These are phyloP conservation scores for Stagonosporopsis vannaccii DNA, from an alignment of 2,329 filamentous ascomycete species.

Conservation along the genomic window DNA sequence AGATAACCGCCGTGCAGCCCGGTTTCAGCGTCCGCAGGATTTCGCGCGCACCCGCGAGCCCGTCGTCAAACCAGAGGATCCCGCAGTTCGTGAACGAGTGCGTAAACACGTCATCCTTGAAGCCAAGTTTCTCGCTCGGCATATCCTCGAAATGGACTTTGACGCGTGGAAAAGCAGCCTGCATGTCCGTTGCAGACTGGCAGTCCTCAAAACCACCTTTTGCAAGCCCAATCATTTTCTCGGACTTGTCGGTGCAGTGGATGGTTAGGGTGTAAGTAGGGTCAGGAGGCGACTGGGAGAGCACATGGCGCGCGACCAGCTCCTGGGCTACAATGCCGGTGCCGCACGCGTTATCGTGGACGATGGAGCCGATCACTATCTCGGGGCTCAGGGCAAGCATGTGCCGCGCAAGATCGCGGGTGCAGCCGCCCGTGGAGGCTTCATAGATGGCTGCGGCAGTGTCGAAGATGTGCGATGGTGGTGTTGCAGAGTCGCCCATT, in stretches of 20 bases:
- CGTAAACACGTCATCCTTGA: slow-evolving; percentile 43
- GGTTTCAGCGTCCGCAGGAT: slow-evolving; percentile 48
- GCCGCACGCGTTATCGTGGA: slow-evolving; percentile 40
- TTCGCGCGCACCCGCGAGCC: slow-evolving; percentile 34
- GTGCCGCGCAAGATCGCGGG: slow-evolving; percentile 22
- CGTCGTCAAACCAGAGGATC: slow-evolving; percentile 45
- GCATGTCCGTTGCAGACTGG: neutral
- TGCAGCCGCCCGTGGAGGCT: slow-evolving; percentile 24
- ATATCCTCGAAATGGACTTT: neutral
- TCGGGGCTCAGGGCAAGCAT: slow-evolving; percentile 22
- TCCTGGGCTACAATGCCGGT: slow-evolving; percentile 31
- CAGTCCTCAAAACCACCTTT: neutral
- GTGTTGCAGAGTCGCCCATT: neutral
- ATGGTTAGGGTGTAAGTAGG: slow-evolving; percentile 6
- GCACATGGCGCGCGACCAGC: slow-evolving; percentile 1
- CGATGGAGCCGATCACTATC: slow-evolving; percentile 19
- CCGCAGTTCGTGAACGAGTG: slow-evolving; percentile 52
- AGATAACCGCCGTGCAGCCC: slow-evolving; percentile 46
- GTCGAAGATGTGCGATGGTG: neutral
- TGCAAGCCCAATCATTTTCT: neutral
- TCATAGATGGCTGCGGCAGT: slow-evolving; percentile 20
- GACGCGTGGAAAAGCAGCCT: neutral
- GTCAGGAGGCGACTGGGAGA: neutral
- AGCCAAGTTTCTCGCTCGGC: slow-evolving; percentile 18
- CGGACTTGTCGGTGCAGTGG: slow-evolving; percentile 15